Evolutionary conservation across 1,284 basidiomycete species (phyloP), one percentile per base, ranked within the genome.

Genomic region (Athelia psychrophila): DNA sequence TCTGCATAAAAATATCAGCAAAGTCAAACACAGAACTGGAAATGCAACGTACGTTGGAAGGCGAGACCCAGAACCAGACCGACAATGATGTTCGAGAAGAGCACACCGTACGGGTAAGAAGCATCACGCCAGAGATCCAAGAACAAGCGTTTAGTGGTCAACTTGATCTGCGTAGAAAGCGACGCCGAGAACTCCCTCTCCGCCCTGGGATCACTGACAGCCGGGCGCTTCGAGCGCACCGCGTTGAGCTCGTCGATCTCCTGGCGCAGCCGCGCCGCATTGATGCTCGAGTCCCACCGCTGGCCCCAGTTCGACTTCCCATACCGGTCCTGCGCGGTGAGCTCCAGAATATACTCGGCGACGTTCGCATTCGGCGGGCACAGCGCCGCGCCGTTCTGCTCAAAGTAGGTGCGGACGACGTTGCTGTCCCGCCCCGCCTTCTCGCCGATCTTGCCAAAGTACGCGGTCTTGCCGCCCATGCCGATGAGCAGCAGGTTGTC

Each of bases 391-490:
- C 86, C 84, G 25, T 82, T 79, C 25, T 62, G 61, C 60, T 90
- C 81, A 58, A 93, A 93, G 67, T 92, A 93, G 18, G 74, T 60
- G 56, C 88, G 78, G 36, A 92, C 64, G 0, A 73, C 78, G 30
- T 54, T 61, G 33, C 69, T 69, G 58, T 76, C 72, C 20, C 38
- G 6, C 24, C 66, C 68, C 2, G 81, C 75, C 56, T 82, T 77
- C 19, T 71, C 55, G 3, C 91, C 91, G 16, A 91, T 68, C 51
- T 91, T 82, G 20, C 89, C 91, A 58, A 91, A 92, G 65, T 88
- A 91, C 2, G 88, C 85, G 0, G 81, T 90, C 66, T 88, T 75
- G 1, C 88, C 88, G n/a, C 87, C 88, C 58, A 79, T 79, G 18
- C 74, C 73, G 10, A 88, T 70, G 1, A 86, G 69, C 15, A 84